Evolutionary conservation across 129 eudicot genomes (phyloP).

Genomic region (Tagetes patula): DNA sequence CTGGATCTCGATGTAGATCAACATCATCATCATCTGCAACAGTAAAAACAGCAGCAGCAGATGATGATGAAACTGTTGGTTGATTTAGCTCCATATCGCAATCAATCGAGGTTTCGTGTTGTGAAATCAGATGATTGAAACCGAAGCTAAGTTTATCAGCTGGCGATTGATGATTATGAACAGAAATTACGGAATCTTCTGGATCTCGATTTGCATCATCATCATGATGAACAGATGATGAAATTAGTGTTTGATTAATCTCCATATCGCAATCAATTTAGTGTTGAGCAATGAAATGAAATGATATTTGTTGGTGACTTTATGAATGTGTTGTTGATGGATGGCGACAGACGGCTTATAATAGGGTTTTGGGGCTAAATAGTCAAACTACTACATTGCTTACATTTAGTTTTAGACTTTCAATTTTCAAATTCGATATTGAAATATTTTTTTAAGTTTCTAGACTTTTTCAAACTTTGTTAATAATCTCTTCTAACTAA

Average conservation of each 20-base stretch:
- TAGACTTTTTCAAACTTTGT: too few species aligned
- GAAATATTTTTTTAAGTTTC: too few species aligned
- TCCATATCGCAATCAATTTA: neutral
- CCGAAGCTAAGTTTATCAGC: too few species aligned
- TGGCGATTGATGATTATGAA: too few species aligned
- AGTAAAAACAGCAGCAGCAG: neutral
- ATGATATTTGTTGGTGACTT: neutral
- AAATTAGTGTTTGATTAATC: neutral
- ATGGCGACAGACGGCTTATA: neutral
- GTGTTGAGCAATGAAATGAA: neutral
- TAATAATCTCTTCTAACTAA: too few species aligned
- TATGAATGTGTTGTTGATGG: neutral
- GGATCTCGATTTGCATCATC: too few species aligned
- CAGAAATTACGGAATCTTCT: too few species aligned
- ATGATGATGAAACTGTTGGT: neutral
- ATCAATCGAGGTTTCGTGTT: conserved; percentile 5
- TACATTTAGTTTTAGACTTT: too few species aligned
- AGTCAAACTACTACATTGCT: too few species aligned
- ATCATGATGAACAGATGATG: too few species aligned
- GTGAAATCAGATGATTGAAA: neutral
- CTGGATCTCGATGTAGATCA: conserved; percentile 12
- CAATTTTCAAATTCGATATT: too few species aligned
- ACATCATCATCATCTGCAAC: neutral
- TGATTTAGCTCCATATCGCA: conserved; percentile 4
- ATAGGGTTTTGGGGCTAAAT: neutral